Evolutionary conservation across 2,329 filamentous ascomycete species (phyloP), one percentile per base, ranked within the genome.

Genomic region (Aspergillus tanneri): DNA sequence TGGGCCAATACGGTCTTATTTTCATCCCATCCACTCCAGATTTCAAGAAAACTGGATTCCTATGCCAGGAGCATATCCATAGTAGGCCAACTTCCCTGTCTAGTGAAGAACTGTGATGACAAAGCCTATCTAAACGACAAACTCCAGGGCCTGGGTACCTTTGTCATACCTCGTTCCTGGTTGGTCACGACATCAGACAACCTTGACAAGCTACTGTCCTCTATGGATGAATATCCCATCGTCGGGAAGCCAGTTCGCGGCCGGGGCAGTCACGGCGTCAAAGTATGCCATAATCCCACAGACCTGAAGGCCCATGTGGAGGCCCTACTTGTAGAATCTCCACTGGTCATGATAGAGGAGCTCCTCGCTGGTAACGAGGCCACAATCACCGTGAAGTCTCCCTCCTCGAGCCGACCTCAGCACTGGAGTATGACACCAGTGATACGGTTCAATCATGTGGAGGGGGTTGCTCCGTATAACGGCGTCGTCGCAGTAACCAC

Each of bases 1-100:
- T 79, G 76, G 75, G 74, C 75, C 1, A 79, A 79, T 52, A 79
- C 76, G 0, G 72, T 79, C 32, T 57, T 79, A 1, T 79, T 79
- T 53, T 65, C 68, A 0, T 65, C 67, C 0, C 76, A 79, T 56
- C 75, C 77, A 2, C 62, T 79, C 0, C 76, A 80, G 47, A 66
- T 51, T 0, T 77, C 74, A 0, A 14, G 55, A 1, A 51, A 45
- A 2, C 55, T 78, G 5, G 54, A 58, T 1, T 36, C 55, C 6
- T 58, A 65, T 34, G 58, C 65, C 5, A 55, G 67, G 6, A 32
- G 51, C 0, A 19, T 79, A 0, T 62, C 55, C 4, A 58, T 79
- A 0, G 58, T 79, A 4, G 74, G 76, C 2, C 76, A 80, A 44
- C 72, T 74, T 0, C 75, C 76, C 0, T 54, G 64, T 3, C 58